These are phyloP conservation scores for Xylaria multiplex DNA, from an alignment of 2,329 filamentous ascomycete species.

Conservation along the genomic window DNA sequence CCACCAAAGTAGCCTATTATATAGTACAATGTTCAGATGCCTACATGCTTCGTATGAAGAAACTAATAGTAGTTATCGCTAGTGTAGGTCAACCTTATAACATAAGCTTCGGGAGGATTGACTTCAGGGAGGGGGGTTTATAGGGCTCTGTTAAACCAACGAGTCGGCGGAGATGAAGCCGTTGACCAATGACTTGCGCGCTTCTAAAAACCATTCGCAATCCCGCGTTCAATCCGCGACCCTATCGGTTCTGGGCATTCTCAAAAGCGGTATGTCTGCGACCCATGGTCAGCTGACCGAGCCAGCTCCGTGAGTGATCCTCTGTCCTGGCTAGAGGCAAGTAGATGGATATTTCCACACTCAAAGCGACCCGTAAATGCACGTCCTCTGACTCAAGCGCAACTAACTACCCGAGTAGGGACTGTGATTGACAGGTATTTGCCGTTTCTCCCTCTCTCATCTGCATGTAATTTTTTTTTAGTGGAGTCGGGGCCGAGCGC, in stretches of 20 bases:
- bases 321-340: conserved; percentile 10
- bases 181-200: background rate
- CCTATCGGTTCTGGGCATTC: conserved; percentile 7
- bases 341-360: conserved; percentile 5
- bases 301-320: conserved; percentile 14
- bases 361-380: conserved; percentile 10
- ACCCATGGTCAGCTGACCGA: conserved; percentile 25
- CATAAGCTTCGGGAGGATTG: background rate
- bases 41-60: too few relatives aligned
- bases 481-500: background rate
- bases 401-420: background rate
- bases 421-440: background rate
- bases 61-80: too few relatives aligned
- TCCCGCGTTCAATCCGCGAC: background rate
- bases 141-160: conserved; percentile 7
- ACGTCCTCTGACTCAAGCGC: conserved; percentile 9
- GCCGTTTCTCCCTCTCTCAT: background rate
- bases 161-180: background rate
- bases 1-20: background rate
- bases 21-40: background rate
- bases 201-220: background rate
- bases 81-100: background rate
- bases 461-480: conserved; percentile 10
- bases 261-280: conserved; percentile 13
- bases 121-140: background rate